Base-by-base conservation (phyloP, 257 asterid species). In the Forsythia suspensa region DNA sequence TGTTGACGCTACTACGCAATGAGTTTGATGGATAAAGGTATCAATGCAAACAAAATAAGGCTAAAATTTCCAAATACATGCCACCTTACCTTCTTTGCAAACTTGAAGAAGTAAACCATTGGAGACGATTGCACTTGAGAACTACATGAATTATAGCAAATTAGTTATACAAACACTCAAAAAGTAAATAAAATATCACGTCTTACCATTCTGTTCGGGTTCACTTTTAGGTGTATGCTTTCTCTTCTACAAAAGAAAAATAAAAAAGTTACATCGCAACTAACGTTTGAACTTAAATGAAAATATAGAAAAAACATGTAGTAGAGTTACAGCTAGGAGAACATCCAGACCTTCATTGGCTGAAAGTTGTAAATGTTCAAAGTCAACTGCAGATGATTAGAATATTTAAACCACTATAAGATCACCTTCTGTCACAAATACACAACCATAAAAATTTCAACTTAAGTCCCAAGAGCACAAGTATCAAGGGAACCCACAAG, bases 61-160 rank as follows among this genome's bases (percentile, higher is more conserved):
- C 63, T 24, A 68, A 24, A 39, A 48, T 63, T 55, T 72, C 74
- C 39, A 65, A 52, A 75, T 15, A 69, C 51, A 71, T 37, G 61
- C 43, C 70, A 72, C 20, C 63, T 57, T 71, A 93, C 99, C 98
- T 93, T 92, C 85, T 91, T 95, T 61, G 93, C 93, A 69, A 98
- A 92, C 88, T 92, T 43, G 96, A 68, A 46, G 97, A 93, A 71
- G 97, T 75, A 92, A 95, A 95, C 99, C 99, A 93, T 83, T 76
- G 94, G 90, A 79, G 97, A 89, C 83, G 91, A 78, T 79, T 88
- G 92, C 87, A 80, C 79, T 78, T 78, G 85, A 76, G 91, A 74
- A 82, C 75, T 84, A 52, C 93, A 96, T 91, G 87, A 77, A 80
- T 73, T 70, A 78, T 41, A 76, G 72, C 42, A 78, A 82, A 77